These are phyloP conservation scores for Fusarium azukiicola DNA, from an alignment of 2,329 filamentous ascomycete species.

Conservation along the genomic window DNA sequence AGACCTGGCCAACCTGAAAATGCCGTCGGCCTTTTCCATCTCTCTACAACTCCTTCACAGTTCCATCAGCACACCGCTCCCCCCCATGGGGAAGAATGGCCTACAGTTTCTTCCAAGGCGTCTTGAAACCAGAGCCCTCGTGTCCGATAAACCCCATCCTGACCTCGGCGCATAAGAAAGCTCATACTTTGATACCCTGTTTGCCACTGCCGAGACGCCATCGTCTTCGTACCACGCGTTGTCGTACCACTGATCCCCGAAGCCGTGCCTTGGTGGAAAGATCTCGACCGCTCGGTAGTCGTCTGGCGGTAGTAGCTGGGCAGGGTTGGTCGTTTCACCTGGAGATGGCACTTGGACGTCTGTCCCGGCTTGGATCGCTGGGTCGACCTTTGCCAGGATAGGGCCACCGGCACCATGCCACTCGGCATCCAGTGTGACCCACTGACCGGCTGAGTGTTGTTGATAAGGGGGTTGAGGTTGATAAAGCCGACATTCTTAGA, in stretches of 20 bases:
- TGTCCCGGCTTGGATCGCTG: constrained; percentile 64
- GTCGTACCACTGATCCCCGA: constrained; percentile 52
- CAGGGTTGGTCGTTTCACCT: constrained; percentile 62
- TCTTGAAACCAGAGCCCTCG: constrained; percentile 58
- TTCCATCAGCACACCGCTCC: background rate
- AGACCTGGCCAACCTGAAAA: background rate
- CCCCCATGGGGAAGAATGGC: constrained; percentile 59
- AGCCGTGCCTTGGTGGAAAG: constrained; percentile 59
- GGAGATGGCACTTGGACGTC: constrained; percentile 62
- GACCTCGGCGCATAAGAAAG: constrained; percentile 55
- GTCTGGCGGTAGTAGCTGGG: constrained; percentile 63
- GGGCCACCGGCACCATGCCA: constrained; percentile 68
- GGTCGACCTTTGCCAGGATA: constrained; percentile 63
- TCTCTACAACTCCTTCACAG: background rate
- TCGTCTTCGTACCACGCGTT: constrained; percentile 65
- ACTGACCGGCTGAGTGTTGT: constrained; percentile 70
- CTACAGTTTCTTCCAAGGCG: constrained; percentile 59
- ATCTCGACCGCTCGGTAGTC: constrained; percentile 68
- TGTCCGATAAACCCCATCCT: constrained; percentile 55
- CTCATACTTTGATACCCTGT: constrained; percentile 59
- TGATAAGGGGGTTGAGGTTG: constrained; percentile 82
- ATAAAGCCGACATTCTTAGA: constrained; percentile 79
- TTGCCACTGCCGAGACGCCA: constrained; percentile 57
- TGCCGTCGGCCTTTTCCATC: constrained; percentile 14
- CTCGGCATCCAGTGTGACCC: constrained; percentile 64